Percentiles rank a stretch among this genome's conserved stretches.
Evolutionary conservation across 345 rosid genomes (phyloP).

Genomic region (Microthlaspi erraticum): DNA sequence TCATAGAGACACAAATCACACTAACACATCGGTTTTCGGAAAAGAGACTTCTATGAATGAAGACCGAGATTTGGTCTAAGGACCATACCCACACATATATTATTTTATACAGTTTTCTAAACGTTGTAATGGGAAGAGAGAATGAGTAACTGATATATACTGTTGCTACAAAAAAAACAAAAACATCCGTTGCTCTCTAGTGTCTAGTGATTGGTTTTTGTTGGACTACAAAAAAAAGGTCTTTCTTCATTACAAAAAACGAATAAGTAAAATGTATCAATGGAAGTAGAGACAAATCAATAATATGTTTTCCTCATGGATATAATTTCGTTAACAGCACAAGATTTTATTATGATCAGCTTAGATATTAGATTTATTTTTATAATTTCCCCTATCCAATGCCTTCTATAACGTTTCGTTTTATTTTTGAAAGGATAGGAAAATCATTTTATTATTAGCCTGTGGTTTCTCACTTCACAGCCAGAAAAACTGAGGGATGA

Average conservation of each 20-base stretch:
- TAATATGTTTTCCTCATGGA: too few species aligned
- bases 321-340: too few species aligned
- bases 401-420: neutral
- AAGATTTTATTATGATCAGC: too few species aligned
- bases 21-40: constrained; percentile 37
- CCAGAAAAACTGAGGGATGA: neutral
- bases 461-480: constrained; percentile 5
- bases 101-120: neutral
- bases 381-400: too few species aligned
- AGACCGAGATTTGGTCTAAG: constrained; percentile 46
- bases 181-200: neutral
- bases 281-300: too few species aligned
- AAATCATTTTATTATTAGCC: neutral
- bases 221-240: constrained; percentile 3
- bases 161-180: neutral
- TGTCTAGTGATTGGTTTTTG: neutral
- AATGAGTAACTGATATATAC: neutral
- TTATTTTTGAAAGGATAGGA: neutral
- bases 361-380: too few species aligned
- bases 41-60: constrained; percentile 47
- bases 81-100: constrained; percentile 36
- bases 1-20: constrained; percentile 43
- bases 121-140: constrained; percentile 24
- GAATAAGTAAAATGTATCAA: neutral
- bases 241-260: neutral